phyloP scores from a whole-genome alignment of 495 filamentous ascomycete species.

The Tirmania nivea region DNA sequence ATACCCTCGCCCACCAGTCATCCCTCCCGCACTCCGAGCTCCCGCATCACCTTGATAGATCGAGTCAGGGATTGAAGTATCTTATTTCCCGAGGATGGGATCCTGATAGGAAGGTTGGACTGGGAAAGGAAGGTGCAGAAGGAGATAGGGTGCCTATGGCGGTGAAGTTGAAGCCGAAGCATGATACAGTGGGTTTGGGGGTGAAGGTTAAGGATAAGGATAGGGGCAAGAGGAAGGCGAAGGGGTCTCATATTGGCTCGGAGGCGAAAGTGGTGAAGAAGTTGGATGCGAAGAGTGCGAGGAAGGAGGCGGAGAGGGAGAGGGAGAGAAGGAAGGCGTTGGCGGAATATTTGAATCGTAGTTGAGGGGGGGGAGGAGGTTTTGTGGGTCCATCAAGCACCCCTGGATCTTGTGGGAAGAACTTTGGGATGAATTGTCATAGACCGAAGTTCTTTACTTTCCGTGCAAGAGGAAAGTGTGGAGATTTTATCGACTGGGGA shows the following conservation, averaged over 20 bases:
- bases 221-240: slow-evolving; percentile 11
- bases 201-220: slow-evolving; percentile 12
- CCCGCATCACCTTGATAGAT: slow-evolving; percentile 65
- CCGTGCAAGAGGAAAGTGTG: too few relatives aligned
- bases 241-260: neutral
- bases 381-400: too few relatives aligned
- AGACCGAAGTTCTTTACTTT: too few relatives aligned
- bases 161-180: slow-evolving; percentile 44
- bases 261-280: slow-evolving; percentile 18
- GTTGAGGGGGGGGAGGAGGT: too few relatives aligned
- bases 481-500: too few relatives aligned
- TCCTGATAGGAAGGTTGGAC: slow-evolving; percentile 50
- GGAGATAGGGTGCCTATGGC: slow-evolving; percentile 51
- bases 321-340: slow-evolving; percentile 29
- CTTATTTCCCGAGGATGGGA: slow-evolving; percentile 69
- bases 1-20: too few relatives aligned
- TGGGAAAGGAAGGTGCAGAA: slow-evolving; percentile 43
- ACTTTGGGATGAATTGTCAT: too few relatives aligned
- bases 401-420: too few relatives aligned
- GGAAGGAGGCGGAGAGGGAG: slow-evolving; percentile 16
- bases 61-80: slow-evolving; percentile 49
- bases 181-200: slow-evolving; percentile 21
- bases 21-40: slow-evolving; percentile 35
- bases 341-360: neutral
- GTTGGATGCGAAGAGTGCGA: slow-evolving; percentile 16